Evolutionary conservation across 352 stramenopile genomes (phyloP), one percentile per base, ranked within the genome.

Genomic region (Pythium chondricola): DNA sequence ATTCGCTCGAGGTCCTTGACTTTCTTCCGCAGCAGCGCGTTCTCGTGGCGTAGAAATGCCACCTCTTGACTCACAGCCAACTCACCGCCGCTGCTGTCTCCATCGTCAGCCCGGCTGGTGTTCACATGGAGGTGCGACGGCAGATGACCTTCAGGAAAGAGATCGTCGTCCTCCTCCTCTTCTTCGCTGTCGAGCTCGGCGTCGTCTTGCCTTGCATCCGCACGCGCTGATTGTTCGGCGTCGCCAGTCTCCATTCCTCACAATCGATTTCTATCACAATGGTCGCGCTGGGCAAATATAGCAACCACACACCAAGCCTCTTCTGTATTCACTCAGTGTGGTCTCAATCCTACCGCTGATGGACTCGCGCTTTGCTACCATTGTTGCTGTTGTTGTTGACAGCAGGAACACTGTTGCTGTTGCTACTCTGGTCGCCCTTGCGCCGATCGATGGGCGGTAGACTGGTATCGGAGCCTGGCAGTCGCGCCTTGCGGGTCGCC

Each of bases 11-110:
- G 56, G 18, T 79, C 69, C 46, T 83, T 83, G 18, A 91, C 41
- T 57, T 88, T 87, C 37, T 84, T 85, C 41, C 69, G 74, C 11
- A 91, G 48, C 16, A 88, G 48, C 3, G 63, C 50, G 46, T 92
- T 92, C 46, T 92, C 80, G 16, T 72, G 58, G 10, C 75, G 62
- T 4, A 89, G 65, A 4, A 78, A 47, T 26, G 52, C 41, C 4
- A 89, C 37, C 22, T 88, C 75, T 6, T 81, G n/a, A n/a, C n/a
- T n/a, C n/a, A n/a, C n/a, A n/a, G n/a, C 73, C 21, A 48, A 37
- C 16, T 73, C 54, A 14, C 58, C 45, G 17, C 58, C 54, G 8
- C 56, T 35, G 3, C 24, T 43, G 8, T 46, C 40, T 37, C 37
- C 27, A 44, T 43, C 38, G 3, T 44, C 35, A 11, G 59, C 52